Evolutionary conservation across 2,329 filamentous ascomycete genomes (phyloP).

Genomic region (Lithohypha guttulata): DNA sequence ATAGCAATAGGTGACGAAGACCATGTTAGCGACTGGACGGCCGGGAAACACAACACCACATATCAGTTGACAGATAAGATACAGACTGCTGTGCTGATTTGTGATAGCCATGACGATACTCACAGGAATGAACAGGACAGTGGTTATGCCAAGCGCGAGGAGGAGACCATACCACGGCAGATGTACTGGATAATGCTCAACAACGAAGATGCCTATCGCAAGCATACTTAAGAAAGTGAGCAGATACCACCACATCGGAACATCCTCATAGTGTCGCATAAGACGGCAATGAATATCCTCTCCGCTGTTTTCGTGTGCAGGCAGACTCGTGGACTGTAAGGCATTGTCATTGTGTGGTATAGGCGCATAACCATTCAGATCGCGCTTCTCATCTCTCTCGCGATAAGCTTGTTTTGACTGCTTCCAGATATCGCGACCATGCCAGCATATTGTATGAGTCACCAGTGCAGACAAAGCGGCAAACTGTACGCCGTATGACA

Average conservation of each 20-base stretch:
- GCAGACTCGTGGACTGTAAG: not conserved
- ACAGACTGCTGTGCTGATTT: constrained; percentile 78
- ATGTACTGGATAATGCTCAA: constrained; percentile 73
- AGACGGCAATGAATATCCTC: constrained; percentile 78
- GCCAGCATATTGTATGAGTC: constrained; percentile 74
- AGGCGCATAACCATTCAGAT: constrained; percentile 44
- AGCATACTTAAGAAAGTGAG: constrained; percentile 65
- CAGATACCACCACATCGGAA: constrained; percentile 72
- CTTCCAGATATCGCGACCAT: constrained; percentile 68
- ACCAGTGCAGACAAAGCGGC: constrained; percentile 68
- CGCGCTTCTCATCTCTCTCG: constrained; percentile 45
- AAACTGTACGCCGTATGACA: constrained; percentile 80
- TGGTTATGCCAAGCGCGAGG: constrained; percentile 65
- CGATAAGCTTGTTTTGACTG: constrained; percentile 62
- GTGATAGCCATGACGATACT: constrained; percentile 90
- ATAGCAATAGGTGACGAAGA: constrained; percentile 84
- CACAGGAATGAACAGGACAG: constrained; percentile 76
- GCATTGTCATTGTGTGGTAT: constrained; percentile 27
- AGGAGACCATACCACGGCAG: constrained; percentile 80
- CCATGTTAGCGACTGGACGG: constrained; percentile 82
- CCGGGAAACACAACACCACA: constrained; percentile 75
- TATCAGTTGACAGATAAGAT: constrained; percentile 75
- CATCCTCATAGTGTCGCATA: constrained; percentile 74
- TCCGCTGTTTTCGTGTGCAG: constrained; percentile 25
- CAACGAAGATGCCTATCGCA: constrained; percentile 68